A percentile compares a stretch with the other conserved stretches of the same genome.
These are phyloP conservation scores for Tolypocladium ophioglossoides DNA, from an alignment of 2,329 filamentous ascomycete genomes.

Conservation along the genomic window DNA sequence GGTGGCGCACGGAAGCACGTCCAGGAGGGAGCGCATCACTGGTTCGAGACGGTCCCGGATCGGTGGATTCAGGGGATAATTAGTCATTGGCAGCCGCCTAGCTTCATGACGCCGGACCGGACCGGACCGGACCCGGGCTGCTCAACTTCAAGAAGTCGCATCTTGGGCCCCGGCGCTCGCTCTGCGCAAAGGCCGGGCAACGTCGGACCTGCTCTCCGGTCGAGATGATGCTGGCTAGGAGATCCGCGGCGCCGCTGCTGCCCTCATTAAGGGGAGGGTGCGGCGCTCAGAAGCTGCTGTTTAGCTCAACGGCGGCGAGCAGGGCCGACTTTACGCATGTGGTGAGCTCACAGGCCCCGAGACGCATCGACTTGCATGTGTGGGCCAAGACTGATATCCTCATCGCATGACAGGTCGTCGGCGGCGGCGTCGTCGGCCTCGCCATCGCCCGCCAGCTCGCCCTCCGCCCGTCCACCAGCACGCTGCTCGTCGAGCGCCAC, in stretches of 20 bases:
- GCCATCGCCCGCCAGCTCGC: conserved; percentile 68
- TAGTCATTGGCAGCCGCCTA: too few relatives aligned
- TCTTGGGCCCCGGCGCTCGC: not conserved
- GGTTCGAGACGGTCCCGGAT: not conserved
- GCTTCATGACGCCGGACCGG: not conserved
- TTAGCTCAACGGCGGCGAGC: conserved; percentile 22
- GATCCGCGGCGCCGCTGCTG: not conserved
- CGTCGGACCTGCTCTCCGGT: not conserved
- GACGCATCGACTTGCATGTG: not conserved
- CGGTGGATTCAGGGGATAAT: not conserved
- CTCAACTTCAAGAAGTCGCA: not conserved
- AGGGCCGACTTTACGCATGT: conserved; percentile 34
- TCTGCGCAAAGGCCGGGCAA: not conserved
- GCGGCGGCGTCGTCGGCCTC: conserved; percentile 62
- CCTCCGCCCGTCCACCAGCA: conserved; percentile 48
- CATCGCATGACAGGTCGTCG: conserved; percentile 33
- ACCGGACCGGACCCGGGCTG: not conserved
- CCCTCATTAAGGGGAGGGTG: not conserved
- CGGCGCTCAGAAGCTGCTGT: conserved; percentile 12
- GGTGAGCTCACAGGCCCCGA: conserved; percentile 17
- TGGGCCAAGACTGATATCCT: not conserved
- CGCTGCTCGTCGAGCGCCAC: conserved; percentile 75
- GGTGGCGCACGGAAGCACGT: not conserved
- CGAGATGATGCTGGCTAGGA: conserved; percentile 4
- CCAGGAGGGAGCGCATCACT: not conserved